Percentiles rank a stretch among this genome's conserved stretches.
These are phyloP conservation scores for Sphaerosporella brunnea DNA, from an alignment of 495 filamentous ascomycete species.

Conservation along the genomic window DNA sequence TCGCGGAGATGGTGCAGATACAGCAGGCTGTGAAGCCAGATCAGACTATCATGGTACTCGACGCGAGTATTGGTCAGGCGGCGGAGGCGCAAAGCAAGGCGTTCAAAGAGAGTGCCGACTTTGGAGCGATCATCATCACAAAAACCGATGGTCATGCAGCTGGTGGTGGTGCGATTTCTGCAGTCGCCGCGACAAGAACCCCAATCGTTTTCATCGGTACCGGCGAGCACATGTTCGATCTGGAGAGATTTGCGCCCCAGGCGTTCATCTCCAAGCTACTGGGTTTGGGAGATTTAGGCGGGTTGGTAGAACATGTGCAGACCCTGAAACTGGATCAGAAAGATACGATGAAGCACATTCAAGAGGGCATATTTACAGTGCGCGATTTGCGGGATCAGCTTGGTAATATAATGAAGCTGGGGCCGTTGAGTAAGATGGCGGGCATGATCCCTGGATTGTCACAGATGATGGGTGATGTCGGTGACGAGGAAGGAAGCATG, in stretches of 20 bases:
- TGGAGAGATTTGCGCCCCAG: slow-evolving; percentile 81
- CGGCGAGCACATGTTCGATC: slow-evolving; percentile 88
- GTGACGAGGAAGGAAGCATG: slow-evolving; percentile 81
- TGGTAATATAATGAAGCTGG: slow-evolving; percentile 99
- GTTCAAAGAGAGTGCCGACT: slow-evolving; percentile 95
- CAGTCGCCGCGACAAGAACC: slow-evolving; percentile 87
- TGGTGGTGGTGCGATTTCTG: slow-evolving; percentile 94
- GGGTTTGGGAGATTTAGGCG: slow-evolving; percentile 94
- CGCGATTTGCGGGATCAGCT: slow-evolving; percentile 91
- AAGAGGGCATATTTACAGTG: slow-evolving; percentile 87
- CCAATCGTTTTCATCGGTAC: slow-evolving; percentile 97
- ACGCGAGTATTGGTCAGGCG: slow-evolving; percentile 88
- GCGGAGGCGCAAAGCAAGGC: slow-evolving; percentile 87
- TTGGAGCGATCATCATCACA: slow-evolving; percentile 96
- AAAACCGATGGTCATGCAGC: slow-evolving; percentile 94
- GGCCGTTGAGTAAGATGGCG: slow-evolving; percentile 88
- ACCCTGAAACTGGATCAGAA: slow-evolving; percentile 93
- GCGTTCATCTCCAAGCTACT: slow-evolving; percentile 80
- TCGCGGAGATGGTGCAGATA: slow-evolving; percentile 96
- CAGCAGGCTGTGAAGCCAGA: slow-evolving; percentile 80
- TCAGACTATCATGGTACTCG: slow-evolving; percentile 96
- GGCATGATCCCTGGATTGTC: slow-evolving; percentile 95
- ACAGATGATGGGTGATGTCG: slow-evolving; percentile 82
- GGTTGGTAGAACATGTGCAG: slow-evolving; percentile 92
- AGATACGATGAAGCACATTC: slow-evolving; percentile 97